Percentiles rank a stretch among this genome's conserved stretches.
Evolutionary conservation across 2,329 filamentous ascomycete species (phyloP).

Genomic region (Fonsecaea pugnacius): DNA sequence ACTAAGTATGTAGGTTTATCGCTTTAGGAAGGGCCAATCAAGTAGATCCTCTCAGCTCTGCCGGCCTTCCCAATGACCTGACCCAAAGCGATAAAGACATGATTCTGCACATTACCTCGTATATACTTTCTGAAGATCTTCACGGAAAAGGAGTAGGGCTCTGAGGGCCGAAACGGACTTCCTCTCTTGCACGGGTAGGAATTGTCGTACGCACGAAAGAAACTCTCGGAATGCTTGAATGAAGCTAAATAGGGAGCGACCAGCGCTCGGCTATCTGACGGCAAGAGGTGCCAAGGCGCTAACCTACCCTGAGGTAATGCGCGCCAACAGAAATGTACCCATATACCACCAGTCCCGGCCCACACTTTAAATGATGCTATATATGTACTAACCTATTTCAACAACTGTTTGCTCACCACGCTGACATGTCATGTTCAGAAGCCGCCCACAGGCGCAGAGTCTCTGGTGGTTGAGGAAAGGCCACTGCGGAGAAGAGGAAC

Average conservation of each 20-base stretch:
- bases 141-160: no score
- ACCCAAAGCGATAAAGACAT: neutral
- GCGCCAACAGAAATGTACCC: no score
- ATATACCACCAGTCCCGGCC: neutral
- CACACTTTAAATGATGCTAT: neutral
- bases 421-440: constrained; percentile 12
- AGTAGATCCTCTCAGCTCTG: neutral
- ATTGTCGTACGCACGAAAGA: no score
- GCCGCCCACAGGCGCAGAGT: constrained; percentile 12
- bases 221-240: no score
- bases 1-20: neutral
- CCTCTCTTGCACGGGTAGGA: no score
- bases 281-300: no score
- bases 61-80: neutral
- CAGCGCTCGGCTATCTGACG: no score
- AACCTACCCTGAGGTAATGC: no score
- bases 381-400: neutral
- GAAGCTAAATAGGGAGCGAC: no score
- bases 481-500: constrained; percentile 15
- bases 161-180: no score
- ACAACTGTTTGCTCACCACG: constrained; percentile 13
- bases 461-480: constrained; percentile 16
- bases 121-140: neutral
- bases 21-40: neutral
- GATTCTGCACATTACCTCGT: neutral